Evolutionary conservation across 2,329 filamentous ascomycete species (phyloP), one percentile per base, ranked within the genome.

Genomic region (Ophiostoma piceae): DNA sequence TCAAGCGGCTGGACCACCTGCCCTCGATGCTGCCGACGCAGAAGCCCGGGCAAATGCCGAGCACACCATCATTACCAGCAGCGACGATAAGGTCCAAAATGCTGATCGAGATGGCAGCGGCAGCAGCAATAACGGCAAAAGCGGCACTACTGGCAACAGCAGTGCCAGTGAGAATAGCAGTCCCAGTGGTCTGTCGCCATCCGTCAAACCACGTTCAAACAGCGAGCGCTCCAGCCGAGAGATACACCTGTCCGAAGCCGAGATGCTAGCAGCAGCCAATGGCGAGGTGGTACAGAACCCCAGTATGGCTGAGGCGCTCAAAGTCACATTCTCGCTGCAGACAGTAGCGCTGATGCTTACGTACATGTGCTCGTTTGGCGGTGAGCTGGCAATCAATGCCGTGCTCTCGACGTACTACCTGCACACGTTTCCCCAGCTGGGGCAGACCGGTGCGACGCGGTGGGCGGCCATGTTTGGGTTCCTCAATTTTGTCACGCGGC

Each of bases 391-490:
- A 72, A 84, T 90, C 78, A 88, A 89, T 80, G 79, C 84, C 4
- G 79, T 88, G 60, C 82, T 90, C 32, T 82, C 83, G 66, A 79
- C 84, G 1, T 89, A 87, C 80, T 87, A 87, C 79, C 79, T 83
- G 73, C 82, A 83, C 74, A 87, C 86, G 79, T 88, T 88, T 76
- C 85, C 85, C 1, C 69, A 76, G n/a, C 81, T 88, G 1, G 80
- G 81, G 22, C 84, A 88, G 77, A 87, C 87, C 1, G 78, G 79
- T 16, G 83, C 85, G 0, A 83, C 85, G 72, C 83, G 84, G 77
- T 87, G 88, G 84, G 90, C 90, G 16, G 78, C 90, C 73, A 91
- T 91, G 82, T 92, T 92, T 77, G 90, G 90, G 35, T 88, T 92
- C 69, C 84, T 92, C 74, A 92, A 92, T 80, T 79, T 91, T 68